Evolutionary conservation across 495 filamentous ascomycete species (phyloP), one percentile per base, ranked within the genome.

Genomic region (Astrocystis sublimbata): DNA sequence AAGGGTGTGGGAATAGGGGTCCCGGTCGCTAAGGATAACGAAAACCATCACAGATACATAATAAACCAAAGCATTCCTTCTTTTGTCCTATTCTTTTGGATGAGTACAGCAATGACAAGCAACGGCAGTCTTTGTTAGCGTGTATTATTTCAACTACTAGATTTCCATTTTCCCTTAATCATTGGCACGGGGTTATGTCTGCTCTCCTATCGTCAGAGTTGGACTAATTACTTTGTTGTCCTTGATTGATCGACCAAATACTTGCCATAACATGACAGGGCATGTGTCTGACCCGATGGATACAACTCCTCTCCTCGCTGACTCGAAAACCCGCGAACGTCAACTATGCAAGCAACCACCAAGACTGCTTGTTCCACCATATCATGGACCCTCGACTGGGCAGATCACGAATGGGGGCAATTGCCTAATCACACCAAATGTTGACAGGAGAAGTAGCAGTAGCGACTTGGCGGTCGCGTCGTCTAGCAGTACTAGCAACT

Each of bases 251-350:
- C n/a, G 26, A 33, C 7, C 17, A 30, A 0, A 33, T 8, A 17
- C 10, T 19, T 15, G 15, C n/a, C 1, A 40, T 17, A 7, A 41
- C 30, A 59, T 59, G 30, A 8, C 23, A 28, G 17, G 40, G 17
- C 2, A 8, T 9, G 31, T 15, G 17, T 49, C 31, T 36, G 19
- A 24, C 0, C 43, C 26, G n/a, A 4, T 23, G n/a, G 28, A 58
- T n/a, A 33, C 17, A 3, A 49, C 12, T 13, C 53, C 68, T 40
- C 50, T 71, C 1, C 28, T 71, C 36, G 21, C 17, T 24, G 61
- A 54, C n/a, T 51, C 51, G 38, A 30, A n/a, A 9, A n/a, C 13
- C 31, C 12, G 23, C 31, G 40, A 9, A 68, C 66, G 38, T 40
- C 61, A 7, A 63, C 61, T 0, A 23, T 60, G n/a, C 26, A 62